phyloP scores from a whole-genome alignment of 305 asterid genomes.

The Striga hermonthica region DNA sequence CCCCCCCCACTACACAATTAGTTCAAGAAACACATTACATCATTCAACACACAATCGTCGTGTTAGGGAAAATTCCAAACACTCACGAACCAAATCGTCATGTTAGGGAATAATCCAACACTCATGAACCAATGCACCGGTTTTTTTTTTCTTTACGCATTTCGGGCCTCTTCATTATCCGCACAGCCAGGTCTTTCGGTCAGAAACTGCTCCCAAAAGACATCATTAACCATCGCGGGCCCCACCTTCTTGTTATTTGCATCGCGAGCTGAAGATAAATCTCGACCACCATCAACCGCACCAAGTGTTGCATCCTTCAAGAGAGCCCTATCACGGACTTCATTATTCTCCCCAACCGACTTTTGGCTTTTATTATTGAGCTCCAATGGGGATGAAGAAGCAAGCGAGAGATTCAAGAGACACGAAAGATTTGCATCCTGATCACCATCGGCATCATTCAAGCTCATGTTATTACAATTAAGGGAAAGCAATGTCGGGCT shows the following conservation, averaged over 20 bases:
- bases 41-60: not conserved
- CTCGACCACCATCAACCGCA: constrained; percentile 31
- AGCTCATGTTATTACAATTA: constrained; percentile 26
- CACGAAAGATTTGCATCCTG: constrained; percentile 59
- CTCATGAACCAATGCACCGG: not conserved
- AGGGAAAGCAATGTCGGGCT: constrained; percentile 47
- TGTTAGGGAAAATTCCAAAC: not conserved
- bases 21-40: too few relatives aligned
- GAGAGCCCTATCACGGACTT: constrained; percentile 25
- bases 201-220: constrained; percentile 91
- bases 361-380: constrained; percentile 43
- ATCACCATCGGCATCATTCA: constrained; percentile 60
- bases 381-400: constrained; percentile 61
- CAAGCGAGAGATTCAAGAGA: constrained; percentile 74
- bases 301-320: not conserved
- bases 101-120: not conserved
- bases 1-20: too few relatives aligned
- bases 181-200: constrained; percentile 86
- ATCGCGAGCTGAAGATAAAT: constrained; percentile 38
- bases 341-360: constrained; percentile 25
- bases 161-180: constrained; percentile 67
- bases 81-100: not conserved
- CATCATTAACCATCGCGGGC: constrained; percentile 68
- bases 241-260: constrained; percentile 38
- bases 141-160: not conserved